These are phyloP conservation scores for Lagenidium sp. DNA, from an alignment of 352 stramenopile genomes.

Conservation along the genomic window DNA sequence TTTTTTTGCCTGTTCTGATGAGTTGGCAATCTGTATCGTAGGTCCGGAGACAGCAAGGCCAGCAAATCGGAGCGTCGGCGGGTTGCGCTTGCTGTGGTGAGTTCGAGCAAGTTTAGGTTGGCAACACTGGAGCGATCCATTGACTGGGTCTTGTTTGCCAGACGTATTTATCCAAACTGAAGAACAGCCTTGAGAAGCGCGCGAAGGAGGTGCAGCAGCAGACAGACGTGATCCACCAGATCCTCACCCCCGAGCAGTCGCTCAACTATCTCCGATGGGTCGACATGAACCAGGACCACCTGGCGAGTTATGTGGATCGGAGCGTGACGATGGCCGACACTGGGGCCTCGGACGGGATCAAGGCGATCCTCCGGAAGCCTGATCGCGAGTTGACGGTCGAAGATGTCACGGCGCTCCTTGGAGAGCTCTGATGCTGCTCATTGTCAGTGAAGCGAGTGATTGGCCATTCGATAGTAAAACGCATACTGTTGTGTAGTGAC, in stretches of 20 bases:
- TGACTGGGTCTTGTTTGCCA: constrained; percentile 6
- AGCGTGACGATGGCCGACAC: constrained; percentile 42
- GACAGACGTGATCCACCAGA: constrained; percentile 76
- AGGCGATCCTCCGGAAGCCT: constrained; percentile 73
- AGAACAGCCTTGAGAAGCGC: constrained; percentile 71
- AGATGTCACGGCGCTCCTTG: constrained; percentile 71
- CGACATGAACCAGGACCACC: constrained; percentile 61
- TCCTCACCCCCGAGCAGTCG: constrained; percentile 78
- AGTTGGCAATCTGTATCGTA: too few species aligned
- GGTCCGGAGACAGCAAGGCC: constrained; percentile 69
- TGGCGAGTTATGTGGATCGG: constrained; percentile 58
- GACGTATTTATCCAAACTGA: constrained; percentile 87
- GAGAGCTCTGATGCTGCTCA: constrained; percentile 30
- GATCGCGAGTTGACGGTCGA: constrained; percentile 84
- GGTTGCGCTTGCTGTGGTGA: constrained; percentile 75
- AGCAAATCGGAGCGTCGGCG: constrained; percentile 75
- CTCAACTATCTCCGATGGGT: constrained; percentile 80
- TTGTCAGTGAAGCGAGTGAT: neutral
- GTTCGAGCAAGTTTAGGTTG: constrained; percentile 10
- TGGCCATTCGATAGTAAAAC: too few species aligned
- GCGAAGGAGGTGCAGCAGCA: constrained; percentile 74
- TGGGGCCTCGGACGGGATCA: constrained; percentile 47
- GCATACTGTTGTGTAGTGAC: too few species aligned
- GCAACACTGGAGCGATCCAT: neutral
- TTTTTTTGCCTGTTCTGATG: neutral